These are phyloP conservation scores for Leishmania braziliensis DNA, from an alignment of 208 protist genomes.

Conservation along the genomic window DNA sequence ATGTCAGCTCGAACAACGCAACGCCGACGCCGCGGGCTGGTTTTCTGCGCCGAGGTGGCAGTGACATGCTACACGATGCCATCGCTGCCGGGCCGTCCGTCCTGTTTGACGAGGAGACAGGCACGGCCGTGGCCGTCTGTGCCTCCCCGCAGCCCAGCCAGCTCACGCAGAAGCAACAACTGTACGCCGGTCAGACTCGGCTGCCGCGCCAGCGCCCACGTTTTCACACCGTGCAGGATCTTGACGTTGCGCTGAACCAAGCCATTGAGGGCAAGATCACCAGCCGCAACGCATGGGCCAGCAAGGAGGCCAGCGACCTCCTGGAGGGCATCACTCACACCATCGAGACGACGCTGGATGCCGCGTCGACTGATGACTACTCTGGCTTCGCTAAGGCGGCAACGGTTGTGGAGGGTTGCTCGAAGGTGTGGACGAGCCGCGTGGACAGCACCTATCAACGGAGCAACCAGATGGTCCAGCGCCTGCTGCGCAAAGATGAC, in stretches of 20 bases:
- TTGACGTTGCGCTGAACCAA: conserved; percentile 85
- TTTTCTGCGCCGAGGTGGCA: conserved; percentile 23
- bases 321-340: conserved; percentile 91
- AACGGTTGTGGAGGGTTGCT: conserved; percentile 92
- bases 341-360: conserved; percentile 80
- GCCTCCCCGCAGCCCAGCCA: conserved; percentile 50
- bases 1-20: not conserved
- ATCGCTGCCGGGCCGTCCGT: conserved; percentile 60
- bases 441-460: conserved; percentile 90
- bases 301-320: conserved; percentile 86
- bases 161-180: conserved; percentile 23
- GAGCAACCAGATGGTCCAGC: conserved; percentile 87
- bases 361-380: conserved; percentile 73
- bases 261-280: conserved; percentile 91
- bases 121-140: conserved; percentile 18
- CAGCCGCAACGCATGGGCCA: conserved; percentile 90
- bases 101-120: conserved; percentile 55
- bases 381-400: conserved; percentile 89
- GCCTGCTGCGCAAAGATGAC: conserved; percentile 82
- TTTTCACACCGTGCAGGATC: conserved; percentile 85
- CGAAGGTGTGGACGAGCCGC: conserved; percentile 92
- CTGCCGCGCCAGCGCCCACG: conserved; percentile 72
- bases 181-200: conserved; percentile 6
- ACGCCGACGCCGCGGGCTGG: conserved; percentile 17
- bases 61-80: conserved; percentile 16